A percentile compares a stretch with the other conserved stretches of the same genome.
These are phyloP conservation scores for Pythium phragmiticola DNA, from an alignment of 352 stramenopile genomes.

Conservation along the genomic window DNA sequence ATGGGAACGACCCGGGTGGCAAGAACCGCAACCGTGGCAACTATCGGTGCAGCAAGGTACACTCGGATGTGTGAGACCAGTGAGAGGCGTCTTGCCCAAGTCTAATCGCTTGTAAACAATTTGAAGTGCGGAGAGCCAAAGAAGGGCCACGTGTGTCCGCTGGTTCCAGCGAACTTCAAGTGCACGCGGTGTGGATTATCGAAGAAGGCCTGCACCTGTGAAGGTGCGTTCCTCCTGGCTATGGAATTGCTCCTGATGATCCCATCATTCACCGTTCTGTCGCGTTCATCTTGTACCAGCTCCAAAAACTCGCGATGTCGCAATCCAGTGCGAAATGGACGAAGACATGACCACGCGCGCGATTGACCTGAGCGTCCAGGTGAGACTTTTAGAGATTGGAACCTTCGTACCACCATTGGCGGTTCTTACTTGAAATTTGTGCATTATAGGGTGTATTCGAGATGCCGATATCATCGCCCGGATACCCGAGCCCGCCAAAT, in stretches of 20 bases:
- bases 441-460: slow-evolving; percentile 62
- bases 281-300: slow-evolving; percentile 28
- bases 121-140: slow-evolving; percentile 78
- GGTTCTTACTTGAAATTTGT: not conserved
- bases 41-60: slow-evolving; percentile 84
- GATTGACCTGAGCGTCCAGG: slow-evolving; percentile 76
- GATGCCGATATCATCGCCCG: slow-evolving; percentile 39
- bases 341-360: slow-evolving; percentile 77
- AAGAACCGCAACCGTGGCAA: slow-evolving; percentile 86
- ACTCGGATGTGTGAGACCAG: not conserved
- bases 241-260: not conserved
- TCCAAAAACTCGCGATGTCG: slow-evolving; percentile 60
- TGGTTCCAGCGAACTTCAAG: slow-evolving; percentile 83
- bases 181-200: slow-evolving; percentile 68
- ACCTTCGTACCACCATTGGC: not conserved
- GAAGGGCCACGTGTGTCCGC: slow-evolving; percentile 83
- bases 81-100: not conserved
- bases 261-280: not conserved
- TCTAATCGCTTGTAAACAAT: slow-evolving; percentile 4
- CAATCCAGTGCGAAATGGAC: slow-evolving; percentile 77
- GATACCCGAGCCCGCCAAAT: slow-evolving; percentile 43
- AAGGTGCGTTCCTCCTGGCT: slow-evolving; percentile 35
- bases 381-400: slow-evolving; percentile 9
- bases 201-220: slow-evolving; percentile 77
- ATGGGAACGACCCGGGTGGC: slow-evolving; percentile 33